phyloP scores from a whole-genome alignment of 805 yeast genomes.

The Candida parachauliodes region DNA sequence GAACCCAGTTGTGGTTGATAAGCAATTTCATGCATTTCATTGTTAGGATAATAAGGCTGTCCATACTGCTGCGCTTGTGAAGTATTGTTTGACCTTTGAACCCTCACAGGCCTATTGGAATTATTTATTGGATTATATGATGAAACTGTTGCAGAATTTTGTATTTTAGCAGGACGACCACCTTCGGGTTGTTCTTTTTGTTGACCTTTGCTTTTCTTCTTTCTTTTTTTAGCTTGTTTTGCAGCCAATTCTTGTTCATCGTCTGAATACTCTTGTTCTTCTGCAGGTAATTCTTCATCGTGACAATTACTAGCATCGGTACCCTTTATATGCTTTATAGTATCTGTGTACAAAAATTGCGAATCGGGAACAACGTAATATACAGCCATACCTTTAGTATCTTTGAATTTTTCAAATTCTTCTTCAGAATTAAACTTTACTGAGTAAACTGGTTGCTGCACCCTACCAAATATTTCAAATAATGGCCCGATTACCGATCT shows the following conservation, averaged over 20 bases:
- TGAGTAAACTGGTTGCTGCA: constrained; percentile 77
- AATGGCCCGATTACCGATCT: constrained; percentile 69
- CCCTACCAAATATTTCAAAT: constrained; percentile 86
- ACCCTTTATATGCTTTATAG: constrained; percentile 69
- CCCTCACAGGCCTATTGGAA: constrained; percentile 1
- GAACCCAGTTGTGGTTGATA: constrained; percentile 4
- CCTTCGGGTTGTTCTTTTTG: constrained; percentile 12
- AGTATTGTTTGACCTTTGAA: neutral
- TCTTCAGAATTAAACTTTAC: constrained; percentile 59
- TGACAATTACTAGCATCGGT: constrained; percentile 93
- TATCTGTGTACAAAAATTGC: constrained; percentile 71
- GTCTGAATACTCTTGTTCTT: constrained; percentile 92
- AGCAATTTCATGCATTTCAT: neutral
- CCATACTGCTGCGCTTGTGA: constrained; percentile 6
- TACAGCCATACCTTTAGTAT: constrained; percentile 52
- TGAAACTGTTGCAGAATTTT: constrained; percentile 7
- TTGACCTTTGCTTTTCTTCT: constrained; percentile 40
- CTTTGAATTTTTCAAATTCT: constrained; percentile 44
- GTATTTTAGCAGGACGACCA: constrained; percentile 11
- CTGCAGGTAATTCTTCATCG: constrained; percentile 91
- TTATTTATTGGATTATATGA: constrained; percentile 9
- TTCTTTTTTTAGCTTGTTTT: constrained; percentile 61
- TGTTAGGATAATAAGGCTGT: constrained; percentile 15
- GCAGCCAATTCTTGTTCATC: constrained; percentile 82
- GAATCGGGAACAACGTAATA: constrained; percentile 80